Base-by-base conservation (phyloP, 1,284 basidiomycete species). In the Malassezia cuniculi region DNA sequence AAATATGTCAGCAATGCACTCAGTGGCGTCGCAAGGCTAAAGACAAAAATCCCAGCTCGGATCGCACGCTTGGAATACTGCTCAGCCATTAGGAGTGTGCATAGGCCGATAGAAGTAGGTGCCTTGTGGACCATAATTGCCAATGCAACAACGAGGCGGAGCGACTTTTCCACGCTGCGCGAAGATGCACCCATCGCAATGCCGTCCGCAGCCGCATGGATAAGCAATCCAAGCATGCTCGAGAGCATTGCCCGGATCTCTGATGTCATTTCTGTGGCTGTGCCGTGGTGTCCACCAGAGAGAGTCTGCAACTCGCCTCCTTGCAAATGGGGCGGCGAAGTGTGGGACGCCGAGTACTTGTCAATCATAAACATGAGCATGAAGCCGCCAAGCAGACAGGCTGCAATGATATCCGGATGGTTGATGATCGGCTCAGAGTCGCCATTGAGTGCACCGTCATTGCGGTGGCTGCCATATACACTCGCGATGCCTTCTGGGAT, bases 101-200 rank as follows among this genome's bases (percentile, higher is more conserved):
- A 63, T 4, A 63, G 43, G 0, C 62, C 62, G 33, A 66, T 53
- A 0, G 60, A 53, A 1, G 62, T 57, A 1, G 62, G 62, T n/a
- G 60, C 60, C 34, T 66, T 66, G 52, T 66, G 62, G 15, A 66
- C 50, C 50, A 64, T 56, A 36, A 66, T 60, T 22, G 62, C 62
- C 5, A 61, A 29, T 16, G 60, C 47, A 5, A 66, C 60, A 19
- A 66, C 49, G 32, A 60, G 42, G 16, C 55, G 59, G 30, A 64
- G 43, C 27, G 52, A 52, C 25, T 46, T 31, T 26, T 62, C 55
- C 16, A 37, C 34, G 26, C 50, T 55, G 24, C 45, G 50, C 5
- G 55, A 48, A 9, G 48, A 50, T 2, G 62, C 59, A 8, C 62
- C 62, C 55, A 66, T 57, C 4, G 62, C 62, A 9, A 66, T 58